A percentile compares a stretch with the other conserved stretches of the same genome.
Evolutionary conservation across 2,329 filamentous ascomycete genomes (phyloP).

Genomic region (Cordyceps farinosa): DNA sequence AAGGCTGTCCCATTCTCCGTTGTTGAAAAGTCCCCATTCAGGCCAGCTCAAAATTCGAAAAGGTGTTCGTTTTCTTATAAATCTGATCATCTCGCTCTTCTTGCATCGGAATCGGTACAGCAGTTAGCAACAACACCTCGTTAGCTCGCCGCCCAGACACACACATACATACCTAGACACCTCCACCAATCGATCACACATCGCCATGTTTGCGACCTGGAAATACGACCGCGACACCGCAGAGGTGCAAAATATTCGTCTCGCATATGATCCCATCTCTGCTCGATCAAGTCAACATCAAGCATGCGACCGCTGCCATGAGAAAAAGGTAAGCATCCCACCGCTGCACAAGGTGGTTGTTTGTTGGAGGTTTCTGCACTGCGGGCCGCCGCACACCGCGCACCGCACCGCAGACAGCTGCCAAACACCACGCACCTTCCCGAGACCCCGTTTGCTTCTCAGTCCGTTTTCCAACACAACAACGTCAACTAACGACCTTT

Average conservation of each 20-base stretch:
- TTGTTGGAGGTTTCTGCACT: background rate
- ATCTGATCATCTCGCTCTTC: background rate
- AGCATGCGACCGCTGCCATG: constrained; percentile 37
- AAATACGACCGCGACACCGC: constrained; percentile 38
- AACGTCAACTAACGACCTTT: background rate
- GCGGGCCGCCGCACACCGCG: background rate
- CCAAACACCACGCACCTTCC: background rate
- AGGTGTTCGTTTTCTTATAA: background rate
- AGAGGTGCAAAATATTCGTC: constrained; percentile 36
- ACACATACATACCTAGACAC: background rate
- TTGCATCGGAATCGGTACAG: background rate
- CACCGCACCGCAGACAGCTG: background rate
- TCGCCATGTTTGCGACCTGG: constrained; percentile 36
- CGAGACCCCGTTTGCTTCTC: background rate
- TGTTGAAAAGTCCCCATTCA: background rate
- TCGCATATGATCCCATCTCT: constrained; percentile 35
- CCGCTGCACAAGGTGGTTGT: constrained; percentile 3
- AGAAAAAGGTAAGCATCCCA: constrained; percentile 34
- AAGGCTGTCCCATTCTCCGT: constrained; percentile 10
- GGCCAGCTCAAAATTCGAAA: background rate
- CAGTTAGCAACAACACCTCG: background rate
- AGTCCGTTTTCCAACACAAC: background rate
- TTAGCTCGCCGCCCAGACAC: background rate
- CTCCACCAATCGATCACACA: background rate
- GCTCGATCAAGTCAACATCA: constrained; percentile 38